Evolutionary conservation across 2,329 filamentous ascomycete genomes (phyloP), one percentile per base, ranked within the genome.

Genomic region (Furcasterigmium furcatum): DNA sequence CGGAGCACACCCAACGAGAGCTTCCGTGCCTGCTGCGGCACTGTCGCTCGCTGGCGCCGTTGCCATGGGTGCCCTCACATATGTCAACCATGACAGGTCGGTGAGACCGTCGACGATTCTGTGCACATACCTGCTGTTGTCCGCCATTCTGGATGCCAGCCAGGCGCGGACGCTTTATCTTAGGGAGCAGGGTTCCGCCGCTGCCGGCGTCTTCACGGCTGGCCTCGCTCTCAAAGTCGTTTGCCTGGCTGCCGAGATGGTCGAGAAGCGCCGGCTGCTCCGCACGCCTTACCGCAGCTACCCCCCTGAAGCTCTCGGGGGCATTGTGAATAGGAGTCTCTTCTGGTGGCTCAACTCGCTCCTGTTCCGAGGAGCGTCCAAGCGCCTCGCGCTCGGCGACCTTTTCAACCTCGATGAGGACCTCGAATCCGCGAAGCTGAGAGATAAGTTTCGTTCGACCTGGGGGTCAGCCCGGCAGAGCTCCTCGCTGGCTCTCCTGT

Each of bases 341-440:
- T 66, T 67, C 38, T 63, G 60, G 61, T 68, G 65, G 65, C 43
- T 68, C 12, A 66, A 66, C 22, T 16, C 41, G 2, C 44, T 68
- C 6, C 56, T 68, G 20, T 41, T 51, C 2, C 43, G 47, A 14
- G 64, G 63, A 19, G 16, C 9, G n/a, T 36, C 34, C 34, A 36
- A 36, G 34, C 34, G n/a, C 3, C 34, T 36, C 18, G 34, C 12
- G n/a, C 34, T 36, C 4, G 18, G n/a, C 16, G 34, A 36, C 34
- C 45, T 65, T 4, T 63, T 63, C 3, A 21, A 36, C 13, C 38
- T 48, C 5, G 46, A 50, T 20, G 59, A 65, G 27, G 58, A 59
- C 19, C 40, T 65, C 2, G 58, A 51, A 0, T 65, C 61, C 0
- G 53, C 54, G n/a, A 57, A 53, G 9, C 56, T 65, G 24, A 49